Base-by-base conservation (phyloP, 257 asterid species). In the Solanum phureja region DNA sequence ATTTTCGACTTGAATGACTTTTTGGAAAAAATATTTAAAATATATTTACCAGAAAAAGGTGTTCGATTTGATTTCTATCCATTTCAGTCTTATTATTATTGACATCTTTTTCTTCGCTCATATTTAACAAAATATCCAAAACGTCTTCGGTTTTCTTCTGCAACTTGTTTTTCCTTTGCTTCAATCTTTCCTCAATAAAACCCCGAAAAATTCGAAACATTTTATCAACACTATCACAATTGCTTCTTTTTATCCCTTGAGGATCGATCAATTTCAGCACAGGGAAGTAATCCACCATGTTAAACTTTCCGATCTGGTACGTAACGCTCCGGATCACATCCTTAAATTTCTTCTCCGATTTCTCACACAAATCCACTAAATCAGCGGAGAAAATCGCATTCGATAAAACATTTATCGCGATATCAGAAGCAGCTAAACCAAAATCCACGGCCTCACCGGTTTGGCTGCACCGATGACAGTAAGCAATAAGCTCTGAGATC, bases 291-390 rank as follows among this genome's bases (percentile, higher is more conserved):
- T 95, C 98, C 77, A 31, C 77, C 42, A 71, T 14, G 24, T 71
- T 71, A 33, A 71, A 71, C 77, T 71, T 71, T 71, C 77, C 42
- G 38, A 71, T 31, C 24, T 71, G 77, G 24, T 7, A 71, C 3
- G 24, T 71, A 71, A 71, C 2, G 1, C 42, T 71, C 77, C 77
- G 7, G 4, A 71, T 71, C 77, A 71, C 77, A 11, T 94, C 95
- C 90, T 91, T 95, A 56, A 95, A 94, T 72, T 94, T 98, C 62
- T 92, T 93, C 0, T 88, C 95, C 0, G 95, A 93, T 88, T 94
- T 93, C 16, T 91, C 90, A 19, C 76, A 89, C 1, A 94, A 95
- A 31, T 93, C 95, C 40, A 92, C 88, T 88, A 92, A 84, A 83
- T 94, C 98, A 52, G 75, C 87, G 6, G 96, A 93, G 37, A 94